Evolutionary conservation across 257 asterid genomes (phyloP).

Genomic region (Lycium barbarum): DNA sequence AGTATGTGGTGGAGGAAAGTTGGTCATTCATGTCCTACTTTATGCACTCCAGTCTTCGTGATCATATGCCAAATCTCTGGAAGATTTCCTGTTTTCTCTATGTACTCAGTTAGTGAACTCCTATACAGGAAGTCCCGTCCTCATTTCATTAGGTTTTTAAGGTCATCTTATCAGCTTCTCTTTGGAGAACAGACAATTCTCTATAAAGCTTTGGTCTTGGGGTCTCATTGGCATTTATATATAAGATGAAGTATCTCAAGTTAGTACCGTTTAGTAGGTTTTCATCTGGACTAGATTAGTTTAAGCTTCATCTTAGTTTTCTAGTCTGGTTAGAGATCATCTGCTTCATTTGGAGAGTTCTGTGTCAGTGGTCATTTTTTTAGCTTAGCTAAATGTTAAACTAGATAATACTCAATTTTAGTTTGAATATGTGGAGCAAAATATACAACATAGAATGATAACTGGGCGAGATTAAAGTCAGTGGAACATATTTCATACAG

Average conservation of each 20-base stretch:
- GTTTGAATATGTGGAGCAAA: neutral
- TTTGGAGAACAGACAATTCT: neutral
- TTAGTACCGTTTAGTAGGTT: neutral
- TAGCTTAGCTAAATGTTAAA: neutral
- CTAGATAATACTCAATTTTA: neutral
- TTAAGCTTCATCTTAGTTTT: neutral
- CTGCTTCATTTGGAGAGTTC: neutral
- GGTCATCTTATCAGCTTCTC: neutral
- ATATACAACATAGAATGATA: neutral
- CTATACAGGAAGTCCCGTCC: neutral
- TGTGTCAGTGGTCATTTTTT: neutral
- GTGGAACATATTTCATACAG: neutral
- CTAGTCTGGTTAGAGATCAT: neutral
- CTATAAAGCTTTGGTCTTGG: neutral
- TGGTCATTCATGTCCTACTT: conserved; percentile 9
- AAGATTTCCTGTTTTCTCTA: neutral
- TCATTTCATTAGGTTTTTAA: neutral
- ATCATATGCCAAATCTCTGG: neutral
- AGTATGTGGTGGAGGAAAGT: neutral
- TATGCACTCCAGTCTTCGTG: neutral
- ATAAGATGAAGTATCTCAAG: neutral
- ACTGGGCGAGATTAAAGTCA: neutral
- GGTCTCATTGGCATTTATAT: neutral
- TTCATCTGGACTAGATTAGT: conserved; percentile 24
- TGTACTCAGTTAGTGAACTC: neutral